These are phyloP conservation scores for Trichophyton schoenleinii DNA, from an alignment of 2,329 filamentous ascomycete species.

Conservation along the genomic window DNA sequence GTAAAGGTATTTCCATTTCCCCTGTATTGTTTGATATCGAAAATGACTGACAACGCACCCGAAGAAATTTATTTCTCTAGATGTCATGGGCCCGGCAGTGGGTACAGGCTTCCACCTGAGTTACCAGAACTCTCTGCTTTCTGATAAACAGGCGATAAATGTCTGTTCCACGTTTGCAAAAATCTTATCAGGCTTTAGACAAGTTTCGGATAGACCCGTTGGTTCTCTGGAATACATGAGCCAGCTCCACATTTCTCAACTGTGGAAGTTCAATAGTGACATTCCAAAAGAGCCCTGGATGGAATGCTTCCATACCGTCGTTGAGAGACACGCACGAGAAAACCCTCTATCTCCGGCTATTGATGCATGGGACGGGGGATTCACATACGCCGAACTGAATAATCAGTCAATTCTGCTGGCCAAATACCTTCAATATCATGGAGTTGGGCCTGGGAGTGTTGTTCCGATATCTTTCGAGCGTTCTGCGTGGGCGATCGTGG, in stretches of 20 bases:
- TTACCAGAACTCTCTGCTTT: conserved; percentile 5
- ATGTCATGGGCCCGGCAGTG: too few species aligned
- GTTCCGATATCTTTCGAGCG: conserved; percentile 13
- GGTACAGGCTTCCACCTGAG: neutral
- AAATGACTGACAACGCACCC: neutral
- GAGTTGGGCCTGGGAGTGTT: conserved; percentile 14
- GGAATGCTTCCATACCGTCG: conserved; percentile 16
- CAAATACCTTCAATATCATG: conserved; percentile 11
- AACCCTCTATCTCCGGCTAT: conserved; percentile 14
- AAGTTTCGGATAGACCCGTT: neutral
- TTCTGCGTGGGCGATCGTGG: conserved; percentile 11
- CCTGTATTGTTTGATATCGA: neutral
- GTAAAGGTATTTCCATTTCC: neutral
- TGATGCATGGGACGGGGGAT: conserved; percentile 15
- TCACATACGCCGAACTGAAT: conserved; percentile 13
- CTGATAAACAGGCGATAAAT: neutral
- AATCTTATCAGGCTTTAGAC: neutral
- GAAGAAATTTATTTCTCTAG: neutral
- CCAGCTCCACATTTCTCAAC: conserved; percentile 5
- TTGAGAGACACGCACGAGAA: conserved; percentile 10
- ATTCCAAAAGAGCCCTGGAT: conserved; percentile 5
- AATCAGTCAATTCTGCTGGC: conserved; percentile 14
- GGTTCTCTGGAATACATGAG: conserved; percentile 5
- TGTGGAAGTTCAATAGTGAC: conserved; percentile 4
- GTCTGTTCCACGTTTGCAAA: neutral